These are phyloP conservation scores for Boeremia lycopersici DNA, from an alignment of 2,329 filamentous ascomycete species.

Conservation along the genomic window DNA sequence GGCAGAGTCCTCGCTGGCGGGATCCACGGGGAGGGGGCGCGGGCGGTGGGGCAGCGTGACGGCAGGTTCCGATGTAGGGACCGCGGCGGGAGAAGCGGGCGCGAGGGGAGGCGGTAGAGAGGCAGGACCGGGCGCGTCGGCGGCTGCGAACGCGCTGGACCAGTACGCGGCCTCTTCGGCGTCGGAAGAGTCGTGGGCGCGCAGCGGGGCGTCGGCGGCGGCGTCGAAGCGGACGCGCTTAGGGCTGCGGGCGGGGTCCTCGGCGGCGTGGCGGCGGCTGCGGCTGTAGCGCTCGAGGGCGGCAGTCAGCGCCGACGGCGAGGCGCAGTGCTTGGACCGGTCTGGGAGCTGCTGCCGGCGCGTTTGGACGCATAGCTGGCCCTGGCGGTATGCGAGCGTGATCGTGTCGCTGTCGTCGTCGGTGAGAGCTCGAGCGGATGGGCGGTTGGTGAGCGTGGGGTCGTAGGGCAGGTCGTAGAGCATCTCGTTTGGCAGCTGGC, in stretches of 20 bases:
- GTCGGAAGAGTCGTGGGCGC: no score
- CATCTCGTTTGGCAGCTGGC: slow-evolving; percentile 23
- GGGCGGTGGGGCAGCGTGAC: background rate
- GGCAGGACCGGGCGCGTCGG: no score
- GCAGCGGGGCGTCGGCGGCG: no score
- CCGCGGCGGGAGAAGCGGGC: background rate
- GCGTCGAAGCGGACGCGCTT: background rate
- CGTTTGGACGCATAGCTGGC: background rate
- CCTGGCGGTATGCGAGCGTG: background rate
- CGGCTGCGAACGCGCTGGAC: background rate
- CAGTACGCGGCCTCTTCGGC: background rate
- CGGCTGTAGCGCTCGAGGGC: background rate
- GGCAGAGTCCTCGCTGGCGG: background rate
- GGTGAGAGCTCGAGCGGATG: background rate
- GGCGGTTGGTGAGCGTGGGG: background rate
- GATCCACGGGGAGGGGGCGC: background rate
- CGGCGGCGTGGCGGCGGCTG: background rate
- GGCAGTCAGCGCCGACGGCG: slow-evolving; percentile 1
- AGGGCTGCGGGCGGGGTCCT: background rate
- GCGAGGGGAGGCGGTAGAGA: background rate
- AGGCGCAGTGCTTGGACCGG: slow-evolving; percentile 3
- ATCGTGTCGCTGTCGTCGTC: background rate
- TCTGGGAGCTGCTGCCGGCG: slow-evolving; percentile 1
- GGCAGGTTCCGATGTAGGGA: background rate
- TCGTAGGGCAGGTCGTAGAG: slow-evolving; percentile 19